These are phyloP conservation scores for Suhomyces kilbournensis DNA, from an alignment of 805 yeast species.

Conservation along the genomic window DNA sequence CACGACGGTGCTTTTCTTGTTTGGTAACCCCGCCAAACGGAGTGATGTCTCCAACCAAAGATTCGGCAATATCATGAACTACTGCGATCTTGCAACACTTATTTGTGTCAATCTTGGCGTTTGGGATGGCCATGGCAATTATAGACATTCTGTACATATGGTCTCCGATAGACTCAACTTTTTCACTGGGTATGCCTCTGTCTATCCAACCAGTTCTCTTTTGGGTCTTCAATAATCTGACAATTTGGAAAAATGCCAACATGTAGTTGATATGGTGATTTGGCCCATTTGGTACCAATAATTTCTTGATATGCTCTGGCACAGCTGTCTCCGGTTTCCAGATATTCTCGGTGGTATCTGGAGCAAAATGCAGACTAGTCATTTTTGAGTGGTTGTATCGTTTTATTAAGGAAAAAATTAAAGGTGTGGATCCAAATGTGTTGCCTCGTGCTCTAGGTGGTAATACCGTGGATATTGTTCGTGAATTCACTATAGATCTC, in stretches of 20 bases:
- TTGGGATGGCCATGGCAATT: conserved; percentile 65
- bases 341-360: conserved; percentile 13
- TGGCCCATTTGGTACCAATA: conserved; percentile 30
- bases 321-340: conserved; percentile 59
- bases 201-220: conserved; percentile 95
- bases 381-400: background rate
- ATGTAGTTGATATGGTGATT: conserved; percentile 43
- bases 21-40: conserved; percentile 69
- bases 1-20: conserved; percentile 81
- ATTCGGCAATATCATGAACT: conserved; percentile 92
- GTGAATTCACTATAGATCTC: background rate
- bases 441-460: background rate
- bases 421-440: background rate
- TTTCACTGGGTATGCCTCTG: conserved; percentile 45
- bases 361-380: conserved; percentile 1
- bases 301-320: conserved; percentile 42
- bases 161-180: conserved; percentile 78
- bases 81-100: conserved; percentile 82
- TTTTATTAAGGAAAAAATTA: background rate
- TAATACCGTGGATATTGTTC: background rate
- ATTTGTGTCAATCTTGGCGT: conserved; percentile 52
- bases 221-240: conserved; percentile 70
- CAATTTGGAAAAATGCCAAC: conserved; percentile 59
- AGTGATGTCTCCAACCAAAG: conserved; percentile 91
- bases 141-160: conserved; percentile 95